Base-by-base conservation (phyloP, 2,329 filamentous ascomycete genomes). In the Trichoderma cornu-damae region DNA sequence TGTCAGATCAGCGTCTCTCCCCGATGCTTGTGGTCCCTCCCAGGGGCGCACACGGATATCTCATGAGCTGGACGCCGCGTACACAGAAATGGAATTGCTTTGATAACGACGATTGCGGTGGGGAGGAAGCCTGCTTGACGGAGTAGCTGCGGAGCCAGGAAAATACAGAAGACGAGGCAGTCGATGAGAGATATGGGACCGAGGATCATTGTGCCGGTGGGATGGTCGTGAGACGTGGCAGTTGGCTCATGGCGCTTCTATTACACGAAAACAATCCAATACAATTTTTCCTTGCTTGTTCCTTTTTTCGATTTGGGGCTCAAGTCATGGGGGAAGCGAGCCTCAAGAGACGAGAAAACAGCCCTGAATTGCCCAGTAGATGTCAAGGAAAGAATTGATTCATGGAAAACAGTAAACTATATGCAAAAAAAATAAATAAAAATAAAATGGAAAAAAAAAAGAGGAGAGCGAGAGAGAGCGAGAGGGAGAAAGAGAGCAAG, bases 101-200 rank as follows among this genome's bases (percentile, higher is more conserved):
- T 76, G 51, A 89, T 56, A 12, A 79, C 79, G 67, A 84, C 86
- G 61, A 72, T 66, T 26, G 82, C 66, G 1, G 86, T 85, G 48
- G 76, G 73, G 57, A 85, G 71, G 14, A 89, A 66, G 26, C 88
- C 87, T 60, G 86, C 84, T 58, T 86, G 81, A 61, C 85, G 73
- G 32, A 93, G 73, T 35, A 94, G 75, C 70, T 92, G 87, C 3
- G 87, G 88, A 3, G 83, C 75, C 12, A 93, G 79, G 65, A 89
- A 86, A 40, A 86, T 51, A 48, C 88, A 79, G 67, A 92, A 94
- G 58, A 85, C 82, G 28, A 87, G 58, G 73, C 88, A 91, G 74
- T 94, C 90, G 26, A 90, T 69, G 70, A 87, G 87, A 6, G 86
- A 89, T 43, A 94, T 82, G 58, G 87, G 85, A 34, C 82, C 81